Evolutionary conservation across 2,329 filamentous ascomycete species (phyloP), one percentile per base, ranked within the genome.

Genomic region (Colletotrichum higginsianum): DNA sequence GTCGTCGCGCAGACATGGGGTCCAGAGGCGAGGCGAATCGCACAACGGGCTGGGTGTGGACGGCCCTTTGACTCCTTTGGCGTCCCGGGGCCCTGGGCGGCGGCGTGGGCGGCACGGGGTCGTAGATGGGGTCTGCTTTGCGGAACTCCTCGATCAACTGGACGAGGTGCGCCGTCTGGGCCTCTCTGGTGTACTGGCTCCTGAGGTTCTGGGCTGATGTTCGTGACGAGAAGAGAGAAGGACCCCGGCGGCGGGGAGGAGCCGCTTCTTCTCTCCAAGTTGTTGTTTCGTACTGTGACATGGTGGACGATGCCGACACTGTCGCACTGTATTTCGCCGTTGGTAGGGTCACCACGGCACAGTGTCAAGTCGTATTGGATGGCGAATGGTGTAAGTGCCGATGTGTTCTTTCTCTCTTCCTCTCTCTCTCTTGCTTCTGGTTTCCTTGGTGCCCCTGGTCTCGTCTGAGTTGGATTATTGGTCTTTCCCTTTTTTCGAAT

Each of bases 131-230:
- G 30, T 69, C 69, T n/a, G 61, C 40, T n/a, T 64, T 63, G 26
- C 69, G 69, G 16, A 72, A 72, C 18, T 72, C 58, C 40, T 72
- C 65, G 26, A 72, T 72, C 40, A 72, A 46, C 13, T 72, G 69
- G 7, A 56, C 65, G 26, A 72, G 52, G 23, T 72, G 55, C 12
- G 58, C 49, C 49, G 61, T 63, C 40, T 63, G 61, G 7, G 49
- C 38, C 3, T 49, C 66, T 60, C 58, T 68, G 50, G 30, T 57
- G 60, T 72, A 72, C 53, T 69, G 60, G 60, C 66, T 64, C 40
- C 69, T 58, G 53, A 72, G 69, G 16, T 47, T 72, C 49, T 72
- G 69, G 23, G 69, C 53, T 35, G 69, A 72, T 2, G 58, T 52
- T 69, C 60, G 52, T 46, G 65, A 47, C 13, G 60, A 47, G 53